Conservation (phyloP, 202 grass and related monocot species). For the Carex arenaria region DNA sequence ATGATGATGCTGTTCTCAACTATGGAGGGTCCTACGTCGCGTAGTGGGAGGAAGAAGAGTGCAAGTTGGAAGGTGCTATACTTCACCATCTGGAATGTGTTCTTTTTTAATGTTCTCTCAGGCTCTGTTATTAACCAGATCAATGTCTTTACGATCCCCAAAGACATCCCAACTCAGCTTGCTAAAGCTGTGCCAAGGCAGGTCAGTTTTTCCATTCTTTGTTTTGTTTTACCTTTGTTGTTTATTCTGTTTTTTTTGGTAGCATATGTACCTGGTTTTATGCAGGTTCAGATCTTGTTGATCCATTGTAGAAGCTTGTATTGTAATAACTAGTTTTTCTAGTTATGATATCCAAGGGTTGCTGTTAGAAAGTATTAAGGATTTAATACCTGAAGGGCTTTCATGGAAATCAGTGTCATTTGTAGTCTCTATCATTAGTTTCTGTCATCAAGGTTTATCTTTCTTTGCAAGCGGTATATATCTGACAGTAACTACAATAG, state of each 20-base stretch:
- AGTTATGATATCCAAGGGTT: neutral
- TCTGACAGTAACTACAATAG: neutral
- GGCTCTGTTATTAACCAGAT: conserved; percentile 73
- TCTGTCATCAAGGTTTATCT: neutral
- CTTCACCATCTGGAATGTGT: conserved; percentile 96
- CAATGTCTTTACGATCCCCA: conserved; percentile 60
- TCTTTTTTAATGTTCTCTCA: conserved; percentile 79
- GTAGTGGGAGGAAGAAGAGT: conserved; percentile 88
- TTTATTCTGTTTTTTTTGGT: neutral
- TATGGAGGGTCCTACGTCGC: conserved; percentile 79
- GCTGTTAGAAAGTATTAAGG: neutral
- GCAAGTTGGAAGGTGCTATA: conserved; percentile 78
- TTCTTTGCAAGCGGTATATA: neutral
- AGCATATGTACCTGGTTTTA: neutral
- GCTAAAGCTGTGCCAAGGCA: conserved; percentile 76
- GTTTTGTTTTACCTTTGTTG: neutral
- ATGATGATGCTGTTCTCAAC: conserved; percentile 88
- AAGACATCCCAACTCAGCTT: conserved; percentile 63
- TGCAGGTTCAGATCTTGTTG: neutral
- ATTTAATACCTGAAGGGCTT: neutral
- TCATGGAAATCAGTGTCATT: neutral
- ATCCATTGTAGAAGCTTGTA: neutral
- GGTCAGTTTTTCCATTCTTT: conserved; percentile 33
- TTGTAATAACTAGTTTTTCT: neutral
- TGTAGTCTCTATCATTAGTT: neutral